These are phyloP conservation scores for Rhodotorula sp. DNA, from an alignment of 1,284 basidiomycete genomes.

Conservation along the genomic window DNA sequence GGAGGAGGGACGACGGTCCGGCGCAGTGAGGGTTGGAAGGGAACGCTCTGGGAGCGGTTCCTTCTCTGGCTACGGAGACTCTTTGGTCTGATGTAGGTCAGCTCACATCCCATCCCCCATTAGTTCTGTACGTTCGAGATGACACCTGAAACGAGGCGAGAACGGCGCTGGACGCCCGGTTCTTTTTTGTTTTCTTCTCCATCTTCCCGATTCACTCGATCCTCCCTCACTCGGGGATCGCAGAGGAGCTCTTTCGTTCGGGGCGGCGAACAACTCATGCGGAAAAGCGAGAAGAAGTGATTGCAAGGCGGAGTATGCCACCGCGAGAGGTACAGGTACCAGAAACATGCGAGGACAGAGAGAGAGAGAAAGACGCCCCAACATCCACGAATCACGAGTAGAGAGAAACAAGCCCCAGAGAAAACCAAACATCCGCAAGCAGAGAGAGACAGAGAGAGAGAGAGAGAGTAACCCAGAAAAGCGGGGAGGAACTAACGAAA, in stretches of 20 bases:
- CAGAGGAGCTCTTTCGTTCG: too few species aligned
- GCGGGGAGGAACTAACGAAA: too few species aligned
- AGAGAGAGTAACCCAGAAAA: not conserved
- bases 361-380: not conserved
- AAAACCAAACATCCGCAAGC: not conserved
- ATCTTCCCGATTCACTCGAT: too few species aligned
- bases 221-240: too few species aligned
- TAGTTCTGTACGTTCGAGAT: not conserved
- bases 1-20: slow-evolving; percentile 9
- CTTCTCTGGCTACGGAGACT: slow-evolving; percentile 22
- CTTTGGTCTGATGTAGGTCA: slow-evolving; percentile 10
- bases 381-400: not conserved
- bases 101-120: not conserved
- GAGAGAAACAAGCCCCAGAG: not conserved
- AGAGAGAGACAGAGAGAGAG: not conserved
- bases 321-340: too few species aligned
- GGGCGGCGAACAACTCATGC: too few species aligned
- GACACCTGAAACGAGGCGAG: not conserved
- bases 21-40: slow-evolving; percentile 28
- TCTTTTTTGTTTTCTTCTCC: too few species aligned
- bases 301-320: not conserved
- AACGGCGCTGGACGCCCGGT: not conserved
- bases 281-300: not conserved
- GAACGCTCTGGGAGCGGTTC: slow-evolving; percentile 30
- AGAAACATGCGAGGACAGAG: not conserved